Base-by-base conservation (phyloP, 768 basidiomycete genomes). In the Termitomyces sp. region DNA sequence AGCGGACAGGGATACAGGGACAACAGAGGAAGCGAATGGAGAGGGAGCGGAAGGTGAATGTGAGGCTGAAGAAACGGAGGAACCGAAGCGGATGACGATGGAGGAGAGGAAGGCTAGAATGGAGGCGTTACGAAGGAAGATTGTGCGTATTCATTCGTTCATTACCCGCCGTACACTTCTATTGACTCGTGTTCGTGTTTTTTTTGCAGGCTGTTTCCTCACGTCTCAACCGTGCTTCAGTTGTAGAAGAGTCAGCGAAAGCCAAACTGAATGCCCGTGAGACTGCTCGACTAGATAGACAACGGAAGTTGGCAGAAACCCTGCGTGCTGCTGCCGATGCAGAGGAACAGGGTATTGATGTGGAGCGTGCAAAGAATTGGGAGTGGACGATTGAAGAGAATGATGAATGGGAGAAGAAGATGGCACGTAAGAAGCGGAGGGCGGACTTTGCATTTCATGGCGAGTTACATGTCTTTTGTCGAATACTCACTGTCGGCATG, bases 341-440 rank as follows among this genome's bases (percentile, higher is more conserved):
- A 1, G 89, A 91, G 70, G 94, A 93, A 52, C 77, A 82, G 0
- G 96, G 94, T n/a, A 92, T 94, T 68, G 95, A 98, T 67, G 76
- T 92, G 6, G 92, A 96, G 68, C 74, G 94, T 59, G 81, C 83
- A 67, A 93, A 91, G 80, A 93, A 94, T 66, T 98, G 94, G 94
- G 91, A 93, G 64, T 94, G 90, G 76, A 90, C 90, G 27, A 85
- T 97, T 56, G 93, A 98, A 73, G 93, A 98, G 72, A 96, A 94
- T 66, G 94, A 98, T 59, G 79, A 85, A 55, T 99, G 97, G 97
- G 94, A 97, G 75, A 90, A 89, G 78, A 93, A 94, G 69, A 70
- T 82, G 62, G 86, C 85, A 25, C 74, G 87, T 64, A 98, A 94
- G 72, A 83, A 81, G 60, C 79, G 93, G 69, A 79, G 91, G 70